Evolutionary conservation across 257 asterid genomes (phyloP).

Genomic region (Osmanthus fragrans): DNA sequence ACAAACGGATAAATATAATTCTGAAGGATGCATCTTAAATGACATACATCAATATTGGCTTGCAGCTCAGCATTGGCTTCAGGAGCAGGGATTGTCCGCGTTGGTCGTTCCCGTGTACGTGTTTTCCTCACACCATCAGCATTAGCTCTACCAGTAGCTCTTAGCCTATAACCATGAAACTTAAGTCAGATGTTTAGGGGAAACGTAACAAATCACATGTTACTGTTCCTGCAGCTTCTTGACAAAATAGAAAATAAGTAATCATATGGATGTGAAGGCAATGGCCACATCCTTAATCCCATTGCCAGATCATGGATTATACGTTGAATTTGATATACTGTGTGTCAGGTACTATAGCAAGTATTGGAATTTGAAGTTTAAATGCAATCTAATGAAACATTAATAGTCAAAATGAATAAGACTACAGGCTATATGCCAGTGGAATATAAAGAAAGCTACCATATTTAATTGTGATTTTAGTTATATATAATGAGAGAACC

Average conservation of each 20-base stretch:
- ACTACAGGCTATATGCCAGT: neutral
- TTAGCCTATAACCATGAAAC: slow-evolving; percentile 40
- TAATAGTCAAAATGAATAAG: neutral
- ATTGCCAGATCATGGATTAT: neutral
- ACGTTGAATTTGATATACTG: neutral
- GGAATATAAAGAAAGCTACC: too few relatives aligned
- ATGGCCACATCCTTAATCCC: neutral
- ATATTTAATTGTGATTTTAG: too few relatives aligned
- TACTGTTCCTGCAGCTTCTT: neutral
- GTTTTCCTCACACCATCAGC: slow-evolving; percentile 55
- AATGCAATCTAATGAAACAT: neutral
- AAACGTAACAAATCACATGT: neutral
- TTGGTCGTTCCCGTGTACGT: slow-evolving; percentile 61
- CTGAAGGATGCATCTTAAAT: slow-evolving; percentile 2
- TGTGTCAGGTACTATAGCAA: neutral
- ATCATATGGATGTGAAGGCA: slow-evolving; percentile 5
- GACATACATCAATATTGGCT: slow-evolving; percentile 74
- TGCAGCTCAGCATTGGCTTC: slow-evolving; percentile 93
- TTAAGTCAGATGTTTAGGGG: neutral
- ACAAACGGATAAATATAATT: neutral
- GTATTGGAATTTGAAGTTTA: neutral
- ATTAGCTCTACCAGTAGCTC: slow-evolving; percentile 71
- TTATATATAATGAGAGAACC: too few relatives aligned
- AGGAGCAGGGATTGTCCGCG: slow-evolving; percentile 67
- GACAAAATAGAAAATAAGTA: neutral